Evolutionary conservation across 768 basidiomycete genomes (phyloP), one percentile per base, ranked within the genome.

Genomic region (Kwoniella mangroviensis): DNA sequence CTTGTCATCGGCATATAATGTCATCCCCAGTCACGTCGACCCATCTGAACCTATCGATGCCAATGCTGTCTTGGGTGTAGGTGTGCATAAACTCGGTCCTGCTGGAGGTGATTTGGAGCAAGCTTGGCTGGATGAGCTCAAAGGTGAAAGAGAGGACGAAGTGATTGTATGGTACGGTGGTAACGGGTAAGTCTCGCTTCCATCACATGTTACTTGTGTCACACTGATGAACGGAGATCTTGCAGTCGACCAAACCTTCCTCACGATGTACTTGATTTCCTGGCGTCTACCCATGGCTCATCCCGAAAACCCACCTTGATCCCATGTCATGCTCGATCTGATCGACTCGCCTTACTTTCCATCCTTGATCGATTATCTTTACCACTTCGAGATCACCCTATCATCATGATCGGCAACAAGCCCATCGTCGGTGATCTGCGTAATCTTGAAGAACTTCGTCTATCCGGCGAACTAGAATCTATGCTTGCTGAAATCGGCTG

Each of bases 161-260:
- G 64, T 83, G 0, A 73, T 81, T n/a, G 63, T 83, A 45, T 83
- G 80, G 80, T 78, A 75, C 45, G 73, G 75, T 17, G 70, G 71
- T 21, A 58, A 79, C 42, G 74, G 75, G 72, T 72, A 51, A 71
- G 73, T 66, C 24, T 26, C 60, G 15, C 26, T 22, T 7, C 45
- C 21, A 26, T 40, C 4, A 17, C n/a, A 56, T 28, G 40, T 22
- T 4, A 24, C 15, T 12, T 42, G 45, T 49, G 19, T 51, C 28
- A 40, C n/a, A 40, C 34, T 34, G 34, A 34, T 34, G 34, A 34
- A 34, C 34, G 34, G 34, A 34, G 34, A 34, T 40, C 11, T 28
- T 54, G n/a, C 40, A 60, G 67, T 26, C 26, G 62, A 58, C 63
- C 51, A 19, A 57, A 57, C 17, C 58, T 62, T 11, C 73, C 73